Base-by-base conservation (phyloP, 2,329 filamentous ascomycete species). In the Colletotrichum salicis region DNA sequence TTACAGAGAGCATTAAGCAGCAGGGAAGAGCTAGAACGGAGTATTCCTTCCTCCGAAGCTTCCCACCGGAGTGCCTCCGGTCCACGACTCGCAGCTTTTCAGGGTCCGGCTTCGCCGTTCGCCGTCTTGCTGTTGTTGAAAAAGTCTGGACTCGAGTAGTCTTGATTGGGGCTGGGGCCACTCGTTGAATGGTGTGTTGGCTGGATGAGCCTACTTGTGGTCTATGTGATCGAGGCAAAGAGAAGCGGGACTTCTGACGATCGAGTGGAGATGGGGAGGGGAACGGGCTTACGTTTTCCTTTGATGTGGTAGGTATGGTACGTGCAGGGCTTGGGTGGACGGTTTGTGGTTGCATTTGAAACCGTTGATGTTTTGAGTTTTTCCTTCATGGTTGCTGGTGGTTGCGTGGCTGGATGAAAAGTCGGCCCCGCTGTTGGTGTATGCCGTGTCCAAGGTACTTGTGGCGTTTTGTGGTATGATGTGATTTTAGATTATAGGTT, bases 341-440 rank as follows among this genome's bases (percentile, higher is more conserved):
- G 48, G 22, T 41, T 41, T n/a, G n/a, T 29, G 51, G 22, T 31
- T n/a, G 51, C 33, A 56, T 58, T 54, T 58, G 52, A 71, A 71
- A 69, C 70, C 33, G 45, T 71, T 71, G 29, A 60, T 31, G 70
- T 69, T 71, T 71, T 69, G 29, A 29, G 54, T n/a, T n/a, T 37
- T n/a, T 33, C 27, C 24, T 27, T 51, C 12, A 5, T 3, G 5
- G 11, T 51, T 5, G 22, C 10, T 19, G 19, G 41, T 48, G 41
- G 45, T 37, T 31, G 31, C 31, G 6, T 35, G 45, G 60, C 48
- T 29, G 27, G 27, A 29, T 29, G 27, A 8, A 33, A 27, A 19
- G 5, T 11, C 41, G 58, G 5, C 12, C 22, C 19, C 19, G 41
- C 19, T 48, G 8, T n/a, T 7, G 19, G 41, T 48, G 41, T n/a